These are phyloP conservation scores for Gnomoniopsis sp. DNA, from an alignment of 2,329 filamentous ascomycete genomes.

Conservation along the genomic window DNA sequence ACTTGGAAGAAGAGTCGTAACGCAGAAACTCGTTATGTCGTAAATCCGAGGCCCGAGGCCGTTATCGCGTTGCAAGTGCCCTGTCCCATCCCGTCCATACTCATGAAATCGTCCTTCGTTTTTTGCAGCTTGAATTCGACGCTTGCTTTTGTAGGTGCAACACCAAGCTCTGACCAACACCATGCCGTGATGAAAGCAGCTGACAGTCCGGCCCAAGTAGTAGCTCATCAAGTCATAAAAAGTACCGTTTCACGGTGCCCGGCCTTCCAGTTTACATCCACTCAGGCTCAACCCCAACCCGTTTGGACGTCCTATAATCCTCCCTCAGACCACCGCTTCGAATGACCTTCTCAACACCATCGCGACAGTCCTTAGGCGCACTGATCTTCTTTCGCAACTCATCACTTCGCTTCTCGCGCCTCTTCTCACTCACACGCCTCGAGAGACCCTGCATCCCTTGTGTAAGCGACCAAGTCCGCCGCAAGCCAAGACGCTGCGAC, in stretches of 20 bases:
- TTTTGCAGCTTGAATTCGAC: not conserved
- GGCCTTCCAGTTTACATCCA: not conserved
- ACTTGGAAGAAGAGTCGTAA: not conserved
- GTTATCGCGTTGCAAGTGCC: not conserved
- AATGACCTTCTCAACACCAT: conserved; percentile 57
- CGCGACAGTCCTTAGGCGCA: conserved; percentile 53
- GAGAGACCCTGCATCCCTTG: conserved; percentile 42
- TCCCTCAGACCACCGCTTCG: conserved; percentile 39
- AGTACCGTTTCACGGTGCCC: not conserved
- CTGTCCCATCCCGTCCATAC: not conserved
- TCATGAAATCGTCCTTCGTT: not conserved
- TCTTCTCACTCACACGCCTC: conserved; percentile 53
- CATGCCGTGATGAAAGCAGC: not conserved
- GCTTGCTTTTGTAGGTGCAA: not conserved
- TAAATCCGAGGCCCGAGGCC: not conserved
- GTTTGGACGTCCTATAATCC: conserved; percentile 22
- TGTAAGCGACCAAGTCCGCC: conserved; percentile 14
- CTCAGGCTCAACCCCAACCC: not conserved
- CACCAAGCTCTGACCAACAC: not conserved
- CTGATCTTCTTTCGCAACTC: conserved; percentile 60
- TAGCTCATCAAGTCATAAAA: no score
- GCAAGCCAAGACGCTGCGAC: conserved; percentile 40
- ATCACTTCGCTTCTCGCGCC: conserved; percentile 55
- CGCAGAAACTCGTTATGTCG: conserved; percentile 3
- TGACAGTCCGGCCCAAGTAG: not conserved